Evolutionary conservation across 176 grass and related monocot genomes (phyloP), one percentile per base, ranked within the genome.

Genomic region (Puccinellia tenuiflora): DNA sequence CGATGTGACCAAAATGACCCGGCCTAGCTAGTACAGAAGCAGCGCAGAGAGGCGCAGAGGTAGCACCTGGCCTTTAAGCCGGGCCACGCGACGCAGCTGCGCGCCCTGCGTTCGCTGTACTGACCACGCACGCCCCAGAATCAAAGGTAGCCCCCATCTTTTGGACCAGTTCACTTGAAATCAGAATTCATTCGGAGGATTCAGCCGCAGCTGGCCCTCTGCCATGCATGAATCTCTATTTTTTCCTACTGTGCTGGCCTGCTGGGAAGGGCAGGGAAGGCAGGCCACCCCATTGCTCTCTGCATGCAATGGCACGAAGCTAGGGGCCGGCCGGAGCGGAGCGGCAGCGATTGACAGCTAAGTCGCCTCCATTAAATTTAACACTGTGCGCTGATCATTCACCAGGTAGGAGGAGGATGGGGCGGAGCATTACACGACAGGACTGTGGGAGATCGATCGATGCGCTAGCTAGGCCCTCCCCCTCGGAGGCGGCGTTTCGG

Each of bases 311-410:
- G 40, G 64, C 60, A 7, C 68, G 18, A 24, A 6, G 9, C 52
- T 45, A 25, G 62, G 5, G 14, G 5, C 16, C 2, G 51, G 22
- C 29, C 62, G 68, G 38, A 56, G 4, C 29, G 53, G 14, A 15
- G 66, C 67, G 83, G 38, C 43, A 82, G 68, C 47, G 81, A 68
- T 75, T 46, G 85, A 83, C 85, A 90, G 90, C 87, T 88, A 84
- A 50, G 77, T 61, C 59, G 14, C 61, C 73, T 86, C 85, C 85
- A 75, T 78, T 88, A 90, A 90, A 88, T 72, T 57, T 39, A 62
- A 34, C 67, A 46, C 65, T 60, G 50, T 16, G 46, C 38, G 65
- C 43, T 55, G 66, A 90, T 88, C 64, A n/a, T n/a, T n/a, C n/a
- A 82, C 73, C 65, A 69, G 76, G 68, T 81, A 57, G 69, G 67